Percentiles rank a stretch among this genome's conserved stretches.
Conservation (phyloP, 2,329 filamentous ascomycete genomes). For the Paecilomyces sp. region DNA sequence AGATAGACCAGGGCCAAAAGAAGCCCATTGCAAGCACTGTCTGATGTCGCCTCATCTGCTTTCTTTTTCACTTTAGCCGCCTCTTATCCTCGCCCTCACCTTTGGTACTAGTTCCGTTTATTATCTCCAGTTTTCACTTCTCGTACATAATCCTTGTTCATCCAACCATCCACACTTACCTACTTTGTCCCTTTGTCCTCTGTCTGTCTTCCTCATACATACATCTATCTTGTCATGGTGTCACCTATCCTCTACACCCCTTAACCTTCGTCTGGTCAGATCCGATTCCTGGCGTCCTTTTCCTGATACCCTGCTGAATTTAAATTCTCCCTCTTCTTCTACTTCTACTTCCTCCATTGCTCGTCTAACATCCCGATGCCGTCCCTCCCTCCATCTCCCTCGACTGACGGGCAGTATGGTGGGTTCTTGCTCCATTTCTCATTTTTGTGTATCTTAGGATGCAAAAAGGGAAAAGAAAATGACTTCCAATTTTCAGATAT, state of each 20-base stretch:
- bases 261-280: neutral
- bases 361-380: too few species aligned
- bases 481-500: neutral
- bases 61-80: neutral
- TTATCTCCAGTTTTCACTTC: neutral
- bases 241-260: neutral
- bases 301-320: neutral
- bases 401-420: neutral
- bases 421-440: neutral
- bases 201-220: neutral
- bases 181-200: neutral
- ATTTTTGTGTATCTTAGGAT: neutral
- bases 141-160: neutral
- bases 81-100: neutral
- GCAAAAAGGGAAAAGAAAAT: neutral
- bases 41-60: neutral
- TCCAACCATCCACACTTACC: neutral
- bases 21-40: neutral
- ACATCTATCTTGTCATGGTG: neutral
- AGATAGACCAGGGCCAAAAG: neutral
- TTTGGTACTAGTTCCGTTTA: neutral
- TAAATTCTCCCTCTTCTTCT: neutral
- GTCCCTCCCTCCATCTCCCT: too few species aligned
- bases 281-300: neutral
- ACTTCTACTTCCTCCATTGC: neutral